Base-by-base conservation (phyloP, 768 basidiomycete species). In the Phlebiopsis gigantea region DNA sequence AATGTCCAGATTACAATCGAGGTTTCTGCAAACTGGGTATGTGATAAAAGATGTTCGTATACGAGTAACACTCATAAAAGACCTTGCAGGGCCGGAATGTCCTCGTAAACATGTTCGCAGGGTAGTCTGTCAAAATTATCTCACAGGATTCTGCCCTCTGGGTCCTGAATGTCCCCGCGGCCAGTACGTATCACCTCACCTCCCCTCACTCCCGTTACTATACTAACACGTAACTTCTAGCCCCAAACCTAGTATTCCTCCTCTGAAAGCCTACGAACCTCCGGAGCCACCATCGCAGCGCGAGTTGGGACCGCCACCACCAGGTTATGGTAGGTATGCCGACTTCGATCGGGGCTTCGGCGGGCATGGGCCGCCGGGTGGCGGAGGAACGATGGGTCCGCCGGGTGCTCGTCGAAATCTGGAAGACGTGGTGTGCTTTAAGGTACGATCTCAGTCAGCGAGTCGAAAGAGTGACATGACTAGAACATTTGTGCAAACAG, bases 11-110 rank as follows among this genome's bases (percentile, higher is more conserved):
- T 69, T 99, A 95, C 70, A 88, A 88, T 62, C 79, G 96, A 59
- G 97, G 97, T 0, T 99, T 98, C 69, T 99, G 97, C 71, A 89
- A 86, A 69, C 77, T 94, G 57, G 95, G 95, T 94, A 57, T 57
- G 83, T 74, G n/a, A 17, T n/a, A n/a, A n/a, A n/a, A n/a, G n/a
- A n/a, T 12, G 17, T 21, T 24, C 12, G 15, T 15, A 2, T 8
- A n/a, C 22, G 28, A n/a, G 12, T 28, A 24, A n/a, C 15, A 12
- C 34, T 41, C 17, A 17, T 60, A 45, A 65, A 12, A 28, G 2
- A 46, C 34, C 57, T 24, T n/a, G 28, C 66, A 93, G 94, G 95
- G 28, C 93, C 93, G 0, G 73, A 72, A 19, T 98, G 96, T 68
- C 89, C 92, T 4, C 80, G 93, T 50, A 97, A 96, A 74, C 95